phyloP scores from a whole-genome alignment of 371 early-diverging fungal species.

The Smittium culicis region DNA sequence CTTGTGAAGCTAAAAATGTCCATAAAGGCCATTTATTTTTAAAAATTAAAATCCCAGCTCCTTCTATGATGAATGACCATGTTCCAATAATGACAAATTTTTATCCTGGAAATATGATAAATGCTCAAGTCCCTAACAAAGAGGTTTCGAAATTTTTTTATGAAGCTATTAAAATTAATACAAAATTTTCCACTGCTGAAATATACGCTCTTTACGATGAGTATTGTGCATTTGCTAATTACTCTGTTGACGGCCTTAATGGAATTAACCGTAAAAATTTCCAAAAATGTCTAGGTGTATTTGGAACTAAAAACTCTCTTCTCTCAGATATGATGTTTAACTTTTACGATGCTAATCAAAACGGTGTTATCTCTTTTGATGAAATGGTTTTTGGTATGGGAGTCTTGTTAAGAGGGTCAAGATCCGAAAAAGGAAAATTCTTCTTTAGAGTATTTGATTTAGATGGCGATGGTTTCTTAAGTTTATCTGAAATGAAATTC shows the following conservation, averaged over 20 bases:
- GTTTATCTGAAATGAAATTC: conserved; percentile 66
- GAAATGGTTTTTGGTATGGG: conserved; percentile 76
- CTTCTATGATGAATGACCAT: conserved; percentile 83
- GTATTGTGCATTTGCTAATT: conserved; percentile 10
- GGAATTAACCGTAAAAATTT: conserved; percentile 71
- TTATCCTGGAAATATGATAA: conserved; percentile 49
- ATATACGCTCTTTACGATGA: conserved; percentile 5
- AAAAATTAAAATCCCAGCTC: conserved; percentile 83
- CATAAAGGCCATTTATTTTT: conserved; percentile 78
- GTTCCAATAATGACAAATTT: conserved; percentile 60
- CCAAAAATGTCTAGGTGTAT: conserved; percentile 70
- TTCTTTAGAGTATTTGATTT: conserved; percentile 80
- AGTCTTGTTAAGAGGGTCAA: conserved; percentile 68
- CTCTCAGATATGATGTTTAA: conserved; percentile 75
- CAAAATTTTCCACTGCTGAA: not conserved
- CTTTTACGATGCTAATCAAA: conserved; percentile 75
- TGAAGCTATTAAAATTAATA: not conserved
- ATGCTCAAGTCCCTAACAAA: not conserved
- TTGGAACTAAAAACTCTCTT: conserved; percentile 69
- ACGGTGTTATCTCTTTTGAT: conserved; percentile 56
- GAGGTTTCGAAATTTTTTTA: conserved; percentile 12
- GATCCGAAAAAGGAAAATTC: conserved; percentile 51
- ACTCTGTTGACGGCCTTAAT: conserved; percentile 34
- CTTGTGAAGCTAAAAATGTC: conserved; percentile 63
- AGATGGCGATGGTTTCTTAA: conserved; percentile 73